phyloP scores from a whole-genome alignment of 345 rosid genomes.

The Rhodamnia argentea region DNA sequence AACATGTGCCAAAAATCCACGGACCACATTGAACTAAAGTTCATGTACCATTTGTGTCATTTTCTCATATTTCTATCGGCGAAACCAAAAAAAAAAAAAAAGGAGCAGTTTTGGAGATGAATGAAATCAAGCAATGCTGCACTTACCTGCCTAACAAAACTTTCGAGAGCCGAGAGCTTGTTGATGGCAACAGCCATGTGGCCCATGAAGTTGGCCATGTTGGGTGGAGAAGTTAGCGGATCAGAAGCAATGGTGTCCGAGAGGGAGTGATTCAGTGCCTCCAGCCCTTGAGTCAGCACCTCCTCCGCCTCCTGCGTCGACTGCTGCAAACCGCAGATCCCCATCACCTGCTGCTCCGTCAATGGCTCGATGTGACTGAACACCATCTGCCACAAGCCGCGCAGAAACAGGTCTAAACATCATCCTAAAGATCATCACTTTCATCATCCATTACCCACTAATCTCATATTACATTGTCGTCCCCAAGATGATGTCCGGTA shows the following conservation, averaged over 20 bases:
- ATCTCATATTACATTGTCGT: not conserved
- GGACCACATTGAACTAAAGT: too few relatives aligned
- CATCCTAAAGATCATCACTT: not conserved
- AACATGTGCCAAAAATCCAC: too few relatives aligned
- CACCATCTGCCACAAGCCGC: slow-evolving; percentile 14
- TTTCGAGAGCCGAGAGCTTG: slow-evolving; percentile 29
- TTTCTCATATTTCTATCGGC: too few relatives aligned
- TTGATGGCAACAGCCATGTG: slow-evolving; percentile 37
- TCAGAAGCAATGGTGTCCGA: slow-evolving; percentile 30
- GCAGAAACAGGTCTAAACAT: not conserved
- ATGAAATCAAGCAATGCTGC: not conserved
- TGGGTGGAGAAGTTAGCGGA: slow-evolving; percentile 7
- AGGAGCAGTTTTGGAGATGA: not conserved
- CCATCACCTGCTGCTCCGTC: slow-evolving; percentile 34
- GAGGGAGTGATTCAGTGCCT: slow-evolving; percentile 27
- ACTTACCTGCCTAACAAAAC: slow-evolving; percentile 32
- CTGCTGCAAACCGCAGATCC: slow-evolving; percentile 28
- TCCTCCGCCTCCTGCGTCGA: slow-evolving; percentile 39
- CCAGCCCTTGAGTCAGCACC: slow-evolving; percentile 35
- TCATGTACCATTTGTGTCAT: too few relatives aligned
- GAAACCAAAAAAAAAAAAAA: too few relatives aligned
- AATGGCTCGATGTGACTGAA: slow-evolving; percentile 22
- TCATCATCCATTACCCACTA: not conserved
- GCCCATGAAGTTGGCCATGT: slow-evolving; percentile 22
- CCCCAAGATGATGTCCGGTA: not conserved